These are phyloP conservation scores for Talaromyces sp. DNA, from an alignment of 2,329 filamentous ascomycete species.

Conservation along the genomic window DNA sequence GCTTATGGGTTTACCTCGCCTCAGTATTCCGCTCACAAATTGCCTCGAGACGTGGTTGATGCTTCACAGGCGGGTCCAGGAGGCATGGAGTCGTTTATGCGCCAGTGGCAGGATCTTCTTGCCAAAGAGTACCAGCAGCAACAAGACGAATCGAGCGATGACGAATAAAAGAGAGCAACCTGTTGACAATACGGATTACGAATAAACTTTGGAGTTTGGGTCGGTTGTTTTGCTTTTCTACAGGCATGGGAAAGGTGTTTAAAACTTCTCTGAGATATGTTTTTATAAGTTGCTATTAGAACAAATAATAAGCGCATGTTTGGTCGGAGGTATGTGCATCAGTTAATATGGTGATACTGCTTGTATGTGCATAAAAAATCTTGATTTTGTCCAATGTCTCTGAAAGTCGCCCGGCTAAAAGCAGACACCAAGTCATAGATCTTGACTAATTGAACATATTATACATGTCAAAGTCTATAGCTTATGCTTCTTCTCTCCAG, in stretches of 20 bases:
- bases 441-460: not conserved
- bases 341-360: not conserved
- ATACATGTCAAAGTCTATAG: constrained; percentile 45
- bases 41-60: constrained; percentile 86
- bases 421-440: not conserved
- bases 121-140: constrained; percentile 37
- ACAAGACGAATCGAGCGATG: constrained; percentile 29
- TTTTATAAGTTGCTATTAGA: not conserved
- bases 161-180: constrained; percentile 5
- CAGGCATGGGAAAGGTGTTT: not conserved
- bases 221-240: not conserved
- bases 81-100: constrained; percentile 73
- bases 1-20: constrained; percentile 80
- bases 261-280: not conserved
- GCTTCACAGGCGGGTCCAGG: constrained; percentile 62
- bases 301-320: not conserved
- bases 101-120: constrained; percentile 62
- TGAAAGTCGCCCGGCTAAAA: not conserved
- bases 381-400: not conserved
- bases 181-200: not conserved
- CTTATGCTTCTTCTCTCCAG: constrained; percentile 91
- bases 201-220: not conserved
- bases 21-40: constrained; percentile 90
- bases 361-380: not conserved
- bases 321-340: not conserved